A percentile compares a stretch with the other conserved stretches of the same genome.
These are phyloP conservation scores for Hanseniaspora valbyensis DNA, from an alignment of 805 yeast species.

Conservation along the genomic window DNA sequence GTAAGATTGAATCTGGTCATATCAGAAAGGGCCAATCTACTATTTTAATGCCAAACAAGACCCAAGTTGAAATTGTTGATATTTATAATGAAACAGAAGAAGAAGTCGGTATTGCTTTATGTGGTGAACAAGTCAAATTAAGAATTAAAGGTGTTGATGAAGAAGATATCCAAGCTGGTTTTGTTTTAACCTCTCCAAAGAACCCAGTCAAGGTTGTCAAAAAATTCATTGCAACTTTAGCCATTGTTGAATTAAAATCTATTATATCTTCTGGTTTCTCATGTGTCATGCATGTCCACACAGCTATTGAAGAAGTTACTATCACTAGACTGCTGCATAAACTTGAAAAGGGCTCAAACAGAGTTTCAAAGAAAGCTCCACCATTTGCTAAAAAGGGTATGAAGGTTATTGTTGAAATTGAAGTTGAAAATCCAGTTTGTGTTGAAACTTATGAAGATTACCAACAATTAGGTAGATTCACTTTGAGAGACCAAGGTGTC, in stretches of 20 bases:
- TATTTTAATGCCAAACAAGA: constrained; percentile 85
- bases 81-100: constrained; percentile 92
- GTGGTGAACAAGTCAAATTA: constrained; percentile 96
- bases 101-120: constrained; percentile 77
- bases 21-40: constrained; percentile 67
- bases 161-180: constrained; percentile 88
- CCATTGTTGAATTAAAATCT: constrained; percentile 90
- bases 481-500: constrained; percentile 95
- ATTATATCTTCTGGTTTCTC: constrained; percentile 91
- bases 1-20: constrained; percentile 94
- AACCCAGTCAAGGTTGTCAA: constrained; percentile 87
- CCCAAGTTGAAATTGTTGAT: constrained; percentile 69
- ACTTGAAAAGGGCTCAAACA: constrained; percentile 91
- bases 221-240: constrained; percentile 88
- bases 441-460: constrained; percentile 85
- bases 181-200: constrained; percentile 73
- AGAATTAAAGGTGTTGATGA: constrained; percentile 93
- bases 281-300: constrained; percentile 97
- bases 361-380: constrained; percentile 92
- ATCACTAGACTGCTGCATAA: constrained; percentile 77
- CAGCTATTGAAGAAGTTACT: constrained; percentile 92
- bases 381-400: constrained; percentile 98
- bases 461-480: constrained; percentile 95
- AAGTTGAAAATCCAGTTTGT: constrained; percentile 78
- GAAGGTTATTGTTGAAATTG: constrained; percentile 91